phyloP scores from a whole-genome alignment of 371 early-diverging fungal species.

The Conidiobolus incongruus region DNA sequence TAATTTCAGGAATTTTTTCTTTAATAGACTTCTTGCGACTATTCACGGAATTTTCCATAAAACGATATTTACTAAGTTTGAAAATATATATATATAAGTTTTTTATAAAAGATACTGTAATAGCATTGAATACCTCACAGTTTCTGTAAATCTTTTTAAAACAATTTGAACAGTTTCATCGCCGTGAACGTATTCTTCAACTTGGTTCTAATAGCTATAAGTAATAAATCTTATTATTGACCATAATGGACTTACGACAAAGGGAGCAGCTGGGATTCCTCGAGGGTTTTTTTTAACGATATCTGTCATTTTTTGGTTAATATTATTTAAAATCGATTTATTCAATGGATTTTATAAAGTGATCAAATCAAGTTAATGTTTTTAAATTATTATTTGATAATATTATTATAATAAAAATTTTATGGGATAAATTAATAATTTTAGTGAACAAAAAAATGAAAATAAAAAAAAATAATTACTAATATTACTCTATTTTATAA shows the following conservation, averaged over 20 bases:
- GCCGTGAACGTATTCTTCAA: slow-evolving; percentile 57
- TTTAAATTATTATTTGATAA: too few relatives aligned
- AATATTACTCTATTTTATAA: too few relatives aligned
- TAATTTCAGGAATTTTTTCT: slow-evolving; percentile 87
- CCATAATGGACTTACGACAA: slow-evolving; percentile 38
- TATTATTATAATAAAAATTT: too few relatives aligned
- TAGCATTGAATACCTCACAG: slow-evolving; percentile 35
- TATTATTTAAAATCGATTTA: too few relatives aligned
- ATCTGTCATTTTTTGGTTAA: neutral
- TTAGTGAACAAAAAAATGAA: too few relatives aligned
- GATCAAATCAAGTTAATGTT: too few relatives aligned
- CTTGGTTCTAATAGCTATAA: slow-evolving; percentile 36
- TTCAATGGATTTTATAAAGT: too few relatives aligned
- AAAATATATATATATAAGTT: neutral
- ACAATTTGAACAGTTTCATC: slow-evolving; percentile 54
- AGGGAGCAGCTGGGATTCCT: slow-evolving; percentile 89
- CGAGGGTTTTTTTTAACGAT: slow-evolving; percentile 60
- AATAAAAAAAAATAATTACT: too few relatives aligned
- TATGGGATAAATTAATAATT: too few relatives aligned
- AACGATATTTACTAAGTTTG: slow-evolving; percentile 70
- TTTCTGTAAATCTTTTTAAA: slow-evolving; percentile 77
- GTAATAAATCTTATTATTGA: neutral
- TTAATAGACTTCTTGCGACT: slow-evolving; percentile 63
- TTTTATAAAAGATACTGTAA: neutral
- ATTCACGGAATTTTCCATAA: slow-evolving; percentile 78